phyloP scores from a whole-genome alignment of 768 basidiomycete species.

The Lactarius evosmus region DNA sequence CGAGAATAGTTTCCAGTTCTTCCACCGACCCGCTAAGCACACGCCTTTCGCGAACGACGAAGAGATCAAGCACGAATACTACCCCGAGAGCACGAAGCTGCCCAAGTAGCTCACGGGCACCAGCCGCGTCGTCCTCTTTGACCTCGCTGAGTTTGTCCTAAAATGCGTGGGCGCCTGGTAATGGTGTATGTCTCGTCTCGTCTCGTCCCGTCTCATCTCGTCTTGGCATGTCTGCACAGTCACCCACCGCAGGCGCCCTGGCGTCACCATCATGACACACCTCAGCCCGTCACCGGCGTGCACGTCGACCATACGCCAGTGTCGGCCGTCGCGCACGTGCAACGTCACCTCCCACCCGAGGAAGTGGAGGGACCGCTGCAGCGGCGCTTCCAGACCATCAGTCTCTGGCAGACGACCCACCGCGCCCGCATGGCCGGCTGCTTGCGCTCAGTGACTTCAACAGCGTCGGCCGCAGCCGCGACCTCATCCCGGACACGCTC shows the following conservation, averaged over 20 bases:
- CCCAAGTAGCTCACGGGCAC: constrained; percentile 61
- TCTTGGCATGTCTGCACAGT: constrained; percentile 33
- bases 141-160: constrained; percentile 51
- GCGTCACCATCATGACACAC: constrained; percentile 36
- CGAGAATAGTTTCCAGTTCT: constrained; percentile 50
- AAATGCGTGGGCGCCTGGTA: background rate
- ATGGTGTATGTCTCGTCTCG: background rate
- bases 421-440: constrained; percentile 46
- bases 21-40: constrained; percentile 41
- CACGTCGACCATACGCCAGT: constrained; percentile 48
- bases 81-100: constrained; percentile 56
- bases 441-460: constrained; percentile 49
- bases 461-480: constrained; percentile 38
- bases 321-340: constrained; percentile 42
- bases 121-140: constrained; percentile 57
- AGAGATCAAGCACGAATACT: constrained; percentile 54
- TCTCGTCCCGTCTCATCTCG: background rate
- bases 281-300: constrained; percentile 41
- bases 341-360: constrained; percentile 41
- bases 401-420: constrained; percentile 53
- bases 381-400: constrained; percentile 51
- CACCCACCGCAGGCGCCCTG: constrained; percentile 42
- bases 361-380: constrained; percentile 41
- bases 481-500: constrained; percentile 40
- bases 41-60: constrained; percentile 49